Evolutionary conservation across 352 stramenopile genomes (phyloP).

Genomic region (Pythium folliculosum): DNA sequence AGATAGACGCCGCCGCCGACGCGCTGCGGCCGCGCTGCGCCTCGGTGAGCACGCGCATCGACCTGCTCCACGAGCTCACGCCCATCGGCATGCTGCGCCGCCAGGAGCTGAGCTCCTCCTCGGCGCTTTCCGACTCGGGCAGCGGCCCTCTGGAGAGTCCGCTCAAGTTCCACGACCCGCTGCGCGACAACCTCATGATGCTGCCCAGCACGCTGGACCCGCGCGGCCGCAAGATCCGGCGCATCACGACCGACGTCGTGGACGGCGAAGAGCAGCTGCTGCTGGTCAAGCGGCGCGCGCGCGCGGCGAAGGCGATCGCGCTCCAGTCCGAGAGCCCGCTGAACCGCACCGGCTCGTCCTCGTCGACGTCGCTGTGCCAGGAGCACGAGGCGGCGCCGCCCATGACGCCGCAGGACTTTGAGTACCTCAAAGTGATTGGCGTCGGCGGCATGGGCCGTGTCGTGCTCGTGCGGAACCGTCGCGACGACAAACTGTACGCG

Average conservation of each 20-base stretch:
- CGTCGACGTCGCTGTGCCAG: not conserved
- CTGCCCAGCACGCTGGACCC: conserved; percentile 57
- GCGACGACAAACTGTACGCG: conserved; percentile 60
- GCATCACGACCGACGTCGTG: conserved; percentile 49
- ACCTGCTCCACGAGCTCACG: conserved; percentile 18
- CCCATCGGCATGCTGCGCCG: conserved; percentile 16
- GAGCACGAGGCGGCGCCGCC: not conserved
- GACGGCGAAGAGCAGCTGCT: conserved; percentile 55
- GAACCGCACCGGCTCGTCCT: not conserved
- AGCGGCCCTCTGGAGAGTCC: not conserved
- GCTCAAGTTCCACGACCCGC: conserved; percentile 29
- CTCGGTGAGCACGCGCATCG: not conserved
- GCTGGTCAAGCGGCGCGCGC: conserved; percentile 56
- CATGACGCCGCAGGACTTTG: conserved; percentile 71
- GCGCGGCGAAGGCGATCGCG: conserved; percentile 81
- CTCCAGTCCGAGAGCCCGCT: conserved; percentile 40
- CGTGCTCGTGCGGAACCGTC: conserved; percentile 64
- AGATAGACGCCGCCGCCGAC: conserved; percentile 4
- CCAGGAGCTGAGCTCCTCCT: conserved; percentile 25
- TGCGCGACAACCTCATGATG: conserved; percentile 48
- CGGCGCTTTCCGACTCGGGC: conserved; percentile 12
- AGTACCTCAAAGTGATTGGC: conserved; percentile 87
- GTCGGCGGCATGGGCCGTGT: conserved; percentile 88
- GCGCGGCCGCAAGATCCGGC: conserved; percentile 50
- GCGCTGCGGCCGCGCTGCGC: conserved; percentile 4